A percentile compares a stretch with the other conserved stretches of the same genome.
phyloP scores from a whole-genome alignment of 768 basidiomycete species.

The Pleurotus sapidus region DNA sequence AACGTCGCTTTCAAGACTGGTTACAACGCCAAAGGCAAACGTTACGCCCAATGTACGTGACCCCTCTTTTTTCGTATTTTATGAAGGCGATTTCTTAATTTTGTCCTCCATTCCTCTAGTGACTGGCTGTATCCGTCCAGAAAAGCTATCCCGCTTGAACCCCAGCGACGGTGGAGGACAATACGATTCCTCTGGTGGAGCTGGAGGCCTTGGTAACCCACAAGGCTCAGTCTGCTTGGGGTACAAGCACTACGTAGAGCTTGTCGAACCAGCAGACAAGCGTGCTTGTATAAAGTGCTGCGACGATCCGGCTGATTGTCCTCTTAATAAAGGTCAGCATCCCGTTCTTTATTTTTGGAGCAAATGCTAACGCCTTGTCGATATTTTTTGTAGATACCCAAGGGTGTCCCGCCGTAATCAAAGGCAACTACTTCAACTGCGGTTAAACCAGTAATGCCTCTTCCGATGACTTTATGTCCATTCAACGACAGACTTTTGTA shows the following conservation, averaged over 20 bases:
- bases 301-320: conserved; percentile 51
- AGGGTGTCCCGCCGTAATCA: conserved; percentile 52
- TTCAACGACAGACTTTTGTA: not conserved
- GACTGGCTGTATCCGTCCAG: conserved; percentile 53
- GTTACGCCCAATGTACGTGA: conserved; percentile 43
- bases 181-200: conserved; percentile 57
- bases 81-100: not conserved
- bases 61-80: not conserved
- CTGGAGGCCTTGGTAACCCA: conserved; percentile 48
- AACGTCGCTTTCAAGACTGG: conserved; percentile 45
- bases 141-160: conserved; percentile 40
- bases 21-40: conserved; percentile 32
- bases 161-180: conserved; percentile 49
- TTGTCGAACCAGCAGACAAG: conserved; percentile 49
- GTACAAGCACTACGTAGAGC: conserved; percentile 61
- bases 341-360: not conserved
- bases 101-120: conserved; percentile 26
- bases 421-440: conserved; percentile 55
- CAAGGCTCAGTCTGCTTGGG: conserved; percentile 48
- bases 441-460: conserved; percentile 18
- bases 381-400: conserved; percentile 34
- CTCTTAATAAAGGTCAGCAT: conserved; percentile 40
- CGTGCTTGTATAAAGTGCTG: conserved; percentile 61
- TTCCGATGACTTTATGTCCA: too few species aligned
- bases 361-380: not conserved